Evolutionary conservation across 2,329 filamentous ascomycete genomes (phyloP), one percentile per base, ranked within the genome.

Genomic region (Aspergillus novofumigatus): DNA sequence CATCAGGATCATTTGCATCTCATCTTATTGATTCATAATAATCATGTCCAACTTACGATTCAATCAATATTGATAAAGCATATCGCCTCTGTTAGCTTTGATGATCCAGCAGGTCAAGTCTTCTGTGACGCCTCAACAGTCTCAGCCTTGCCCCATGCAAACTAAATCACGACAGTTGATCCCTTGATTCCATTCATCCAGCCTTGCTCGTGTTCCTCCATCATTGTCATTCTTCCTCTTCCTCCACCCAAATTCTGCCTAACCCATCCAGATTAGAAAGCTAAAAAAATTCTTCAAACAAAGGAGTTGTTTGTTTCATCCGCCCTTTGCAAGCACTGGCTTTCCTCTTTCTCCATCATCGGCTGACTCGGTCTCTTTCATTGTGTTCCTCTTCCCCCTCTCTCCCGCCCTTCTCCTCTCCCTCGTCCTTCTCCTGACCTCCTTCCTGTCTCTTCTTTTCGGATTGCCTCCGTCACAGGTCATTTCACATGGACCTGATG

Each of bases 401-500:
- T 54, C 52, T 59, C 54, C 59, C 59, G 2, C 50, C 59, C 59
- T 41, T 54, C 53, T 45, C 52, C 54, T 56, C 51, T 59, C 53
- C 60, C 56, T 54, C 54, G 58, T 51, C 26, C 41, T 28, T 44
- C 35, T 26, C 49, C 52, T 58, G 47, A 52, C 29, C 45, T 49
- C 49, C 47, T 28, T 28, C 47, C 48, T 61, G 59, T 57, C 52
- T 56, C 56, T 58, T 56, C 21, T 49, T 54, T 29, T 52, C 54
- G 52, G 55, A 29, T 58, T 47, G 49, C 56, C 60, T 52, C 56
- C 60, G 56, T 65, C 51, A 61, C 66, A 61, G 64, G 61, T 64
- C 65, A 58, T 57, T 14, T 59, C 65, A 67, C 67, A 75, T 78
- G 73, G 78, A 80, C 72, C 73, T 75, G 70, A 81, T 81, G 78